Conservation (phyloP, 2,329 filamentous ascomycete genomes). For the Talaromyces islandicus region DNA sequence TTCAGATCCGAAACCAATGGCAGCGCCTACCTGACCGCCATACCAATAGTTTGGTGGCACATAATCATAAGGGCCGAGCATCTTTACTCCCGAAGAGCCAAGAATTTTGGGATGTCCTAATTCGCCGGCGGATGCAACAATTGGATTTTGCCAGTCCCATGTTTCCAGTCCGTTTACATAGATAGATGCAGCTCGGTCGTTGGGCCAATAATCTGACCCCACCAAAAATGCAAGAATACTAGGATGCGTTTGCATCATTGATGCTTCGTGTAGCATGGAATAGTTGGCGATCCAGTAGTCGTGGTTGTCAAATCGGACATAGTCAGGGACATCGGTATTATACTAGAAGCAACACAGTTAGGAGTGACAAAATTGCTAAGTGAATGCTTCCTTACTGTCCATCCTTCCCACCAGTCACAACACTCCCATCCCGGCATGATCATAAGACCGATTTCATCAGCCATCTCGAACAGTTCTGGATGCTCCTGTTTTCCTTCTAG, state of each 20-base stretch:
- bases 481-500: constrained; percentile 62
- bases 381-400: constrained; percentile 31
- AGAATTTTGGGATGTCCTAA: constrained; percentile 48
- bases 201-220: constrained; percentile 60
- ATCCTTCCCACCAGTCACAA: constrained; percentile 64
- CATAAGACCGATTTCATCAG: constrained; percentile 57
- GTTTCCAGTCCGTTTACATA: constrained; percentile 48
- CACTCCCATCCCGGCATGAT: constrained; percentile 60
- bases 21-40: constrained; percentile 47
- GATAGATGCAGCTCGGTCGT: constrained; percentile 49
- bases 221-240: constrained; percentile 54
- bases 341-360: constrained; percentile 29
- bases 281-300: constrained; percentile 53
- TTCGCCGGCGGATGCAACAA: constrained; percentile 54
- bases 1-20: constrained; percentile 60
- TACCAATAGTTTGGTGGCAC: constrained; percentile 62
- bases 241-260: constrained; percentile 56
- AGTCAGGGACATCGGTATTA: constrained; percentile 47
- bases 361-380: not conserved
- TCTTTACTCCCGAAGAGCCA: constrained; percentile 57
- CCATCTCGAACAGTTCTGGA: constrained; percentile 53
- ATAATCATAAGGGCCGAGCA: constrained; percentile 63
- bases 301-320: constrained; percentile 42
- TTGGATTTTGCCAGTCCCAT: constrained; percentile 52
- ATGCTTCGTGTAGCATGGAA: constrained; percentile 55